Conservation (phyloP, 2,329 filamentous ascomycete species). For the Cordyceps farinosa region DNA sequence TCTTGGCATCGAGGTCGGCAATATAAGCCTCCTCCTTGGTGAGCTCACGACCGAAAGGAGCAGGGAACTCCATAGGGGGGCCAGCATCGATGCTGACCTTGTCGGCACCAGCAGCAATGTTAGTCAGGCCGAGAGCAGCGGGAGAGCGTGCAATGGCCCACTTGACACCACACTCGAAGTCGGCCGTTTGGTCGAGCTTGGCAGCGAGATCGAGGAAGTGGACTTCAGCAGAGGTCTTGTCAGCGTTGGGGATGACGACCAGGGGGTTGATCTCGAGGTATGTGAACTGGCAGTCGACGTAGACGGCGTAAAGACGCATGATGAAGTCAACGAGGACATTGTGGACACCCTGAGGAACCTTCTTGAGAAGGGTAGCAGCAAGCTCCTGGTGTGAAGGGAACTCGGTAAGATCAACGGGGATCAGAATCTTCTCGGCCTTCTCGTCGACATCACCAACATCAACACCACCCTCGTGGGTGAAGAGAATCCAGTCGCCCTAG, state of each 20-base stretch:
- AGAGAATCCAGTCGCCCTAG: conserved; percentile 98
- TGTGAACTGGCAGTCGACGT: conserved; percentile 99
- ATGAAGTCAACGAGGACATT: conserved; percentile 99
- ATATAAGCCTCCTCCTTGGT: conserved; percentile 99
- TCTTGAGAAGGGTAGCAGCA: conserved; percentile 76
- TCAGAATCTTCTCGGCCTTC: conserved; percentile 97
- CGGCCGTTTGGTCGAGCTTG: conserved; percentile 97
- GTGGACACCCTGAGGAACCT: conserved; percentile 93
- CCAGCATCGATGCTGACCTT: conserved; percentile 94
- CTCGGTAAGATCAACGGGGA: conserved; percentile 89
- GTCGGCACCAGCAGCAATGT: conserved; percentile 57
- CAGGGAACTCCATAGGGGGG: conserved; percentile 97
- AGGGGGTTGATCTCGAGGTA: conserved; percentile 99
- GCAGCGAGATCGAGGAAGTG: conserved; percentile 98
- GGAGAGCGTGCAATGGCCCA: conserved; percentile 96
- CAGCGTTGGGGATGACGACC: conserved; percentile 92
- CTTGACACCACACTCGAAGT: conserved; percentile 98
- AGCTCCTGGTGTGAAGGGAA: conserved; percentile 97
- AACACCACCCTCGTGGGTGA: conserved; percentile 99
- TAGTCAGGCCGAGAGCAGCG: conserved; percentile 78
- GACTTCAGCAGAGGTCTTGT: conserved; percentile 87
- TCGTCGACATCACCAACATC: conserved; percentile 98
- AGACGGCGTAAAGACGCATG: conserved; percentile 94
- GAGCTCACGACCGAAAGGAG: conserved; percentile 96
- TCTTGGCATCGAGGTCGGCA: conserved; percentile 97